phyloP scores from a whole-genome alignment of 2,329 filamentous ascomycete species.

The Colletotrichum limetticola region DNA sequence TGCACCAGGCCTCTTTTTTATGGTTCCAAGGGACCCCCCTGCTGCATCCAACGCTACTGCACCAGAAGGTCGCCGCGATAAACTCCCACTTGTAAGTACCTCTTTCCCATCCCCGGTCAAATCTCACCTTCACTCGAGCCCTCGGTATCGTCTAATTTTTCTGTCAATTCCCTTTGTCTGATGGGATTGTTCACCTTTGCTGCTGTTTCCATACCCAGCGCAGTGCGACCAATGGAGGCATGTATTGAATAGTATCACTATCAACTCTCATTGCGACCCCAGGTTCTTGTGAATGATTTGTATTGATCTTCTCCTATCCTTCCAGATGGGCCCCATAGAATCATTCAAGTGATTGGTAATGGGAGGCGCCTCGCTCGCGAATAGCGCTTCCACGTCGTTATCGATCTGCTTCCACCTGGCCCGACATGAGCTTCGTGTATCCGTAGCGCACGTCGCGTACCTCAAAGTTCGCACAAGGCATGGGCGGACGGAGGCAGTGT shows the following conservation, averaged over 20 bases:
- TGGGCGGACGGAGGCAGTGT: not conserved
- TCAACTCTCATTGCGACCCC: constrained; percentile 2
- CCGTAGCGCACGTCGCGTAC: constrained; percentile 11
- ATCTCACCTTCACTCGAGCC: constrained; percentile 3
- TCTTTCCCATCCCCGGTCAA: constrained; percentile 10
- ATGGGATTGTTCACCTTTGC: not conserved
- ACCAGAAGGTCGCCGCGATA: constrained; percentile 25
- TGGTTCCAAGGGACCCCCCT: constrained; percentile 24
- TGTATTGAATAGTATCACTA: not conserved
- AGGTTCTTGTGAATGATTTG: not conserved
- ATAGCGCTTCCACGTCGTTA: constrained; percentile 10
- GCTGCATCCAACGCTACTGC: constrained; percentile 32
- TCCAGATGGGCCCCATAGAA: not conserved
- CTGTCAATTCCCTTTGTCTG: not conserved
- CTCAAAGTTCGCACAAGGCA: constrained; percentile 6
- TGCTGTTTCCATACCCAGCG: not conserved
- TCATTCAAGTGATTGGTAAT: not conserved
- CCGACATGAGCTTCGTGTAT: not conserved
- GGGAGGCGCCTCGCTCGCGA: not conserved
- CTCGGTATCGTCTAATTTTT: not conserved
- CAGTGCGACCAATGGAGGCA: not conserved
- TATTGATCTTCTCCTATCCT: not conserved
- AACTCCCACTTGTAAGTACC: constrained; percentile 14
- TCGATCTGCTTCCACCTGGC: not conserved
- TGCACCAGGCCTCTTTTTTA: constrained; percentile 35